Percentiles rank a stretch among this genome's conserved stretches.
These are phyloP conservation scores for Rhodamnia argentea DNA, from an alignment of 345 rosid species.

Conservation along the genomic window DNA sequence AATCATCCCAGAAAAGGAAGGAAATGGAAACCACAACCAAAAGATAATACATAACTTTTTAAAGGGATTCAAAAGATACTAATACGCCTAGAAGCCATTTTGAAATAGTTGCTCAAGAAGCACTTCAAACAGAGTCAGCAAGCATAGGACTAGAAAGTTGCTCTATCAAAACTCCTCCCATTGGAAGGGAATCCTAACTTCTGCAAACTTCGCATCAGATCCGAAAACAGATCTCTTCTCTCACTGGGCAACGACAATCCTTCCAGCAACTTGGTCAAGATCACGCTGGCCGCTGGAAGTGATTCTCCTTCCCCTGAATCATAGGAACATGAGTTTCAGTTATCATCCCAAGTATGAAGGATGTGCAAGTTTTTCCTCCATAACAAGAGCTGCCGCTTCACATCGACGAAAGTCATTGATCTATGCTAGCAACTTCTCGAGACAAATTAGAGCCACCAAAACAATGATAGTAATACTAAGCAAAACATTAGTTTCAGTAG, in stretches of 20 bases:
- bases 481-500: background rate
- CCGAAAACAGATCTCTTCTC: background rate
- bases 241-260: constrained; percentile 21
- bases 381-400: background rate
- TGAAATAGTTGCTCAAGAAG: background rate
- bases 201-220: background rate
- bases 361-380: background rate
- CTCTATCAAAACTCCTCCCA: background rate
- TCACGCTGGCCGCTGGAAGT: constrained; percentile 43
- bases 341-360: background rate
- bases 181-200: background rate
- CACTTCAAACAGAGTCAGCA: background rate
- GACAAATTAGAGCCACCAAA: background rate
- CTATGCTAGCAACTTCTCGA: background rate
- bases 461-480: background rate
- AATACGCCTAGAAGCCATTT: background rate
- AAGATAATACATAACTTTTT: background rate
- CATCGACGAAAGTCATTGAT: background rate
- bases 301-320: constrained; percentile 33
- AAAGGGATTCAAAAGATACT: background rate
- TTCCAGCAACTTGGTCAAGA: constrained; percentile 48
- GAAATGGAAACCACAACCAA: background rate
- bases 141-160: background rate
- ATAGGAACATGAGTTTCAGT: background rate
- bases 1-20: background rate